Evolutionary conservation across 176 grass and related monocot species (phyloP).

Genomic region (Triticum dicoccoides): DNA sequence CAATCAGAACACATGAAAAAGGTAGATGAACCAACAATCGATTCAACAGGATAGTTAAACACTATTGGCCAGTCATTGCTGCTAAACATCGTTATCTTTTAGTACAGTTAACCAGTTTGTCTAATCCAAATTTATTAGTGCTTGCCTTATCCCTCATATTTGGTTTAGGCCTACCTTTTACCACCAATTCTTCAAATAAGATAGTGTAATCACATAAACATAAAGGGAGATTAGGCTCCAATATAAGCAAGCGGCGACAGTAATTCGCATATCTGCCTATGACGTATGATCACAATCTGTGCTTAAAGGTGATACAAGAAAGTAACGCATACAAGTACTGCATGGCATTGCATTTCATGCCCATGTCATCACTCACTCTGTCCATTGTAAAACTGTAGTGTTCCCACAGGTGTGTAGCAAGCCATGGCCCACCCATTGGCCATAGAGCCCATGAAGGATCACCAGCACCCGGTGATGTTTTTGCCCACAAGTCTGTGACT

Average conservation of each 20-base stretch:
- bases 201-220: neutral
- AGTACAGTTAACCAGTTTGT: neutral
- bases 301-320: constrained; percentile 18
- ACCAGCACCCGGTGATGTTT: constrained; percentile 79
- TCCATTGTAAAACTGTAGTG: constrained; percentile 90
- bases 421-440: constrained; percentile 97
- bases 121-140: constrained; percentile 6
- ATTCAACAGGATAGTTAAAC: constrained; percentile 1
- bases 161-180: neutral
- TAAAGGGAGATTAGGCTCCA: neutral
- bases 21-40: neutral
- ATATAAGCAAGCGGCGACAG: constrained; percentile 4
- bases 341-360: neutral
- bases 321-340: neutral
- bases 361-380: constrained; percentile 46
- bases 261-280: constrained; percentile 3
- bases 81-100: neutral
- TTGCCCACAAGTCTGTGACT: constrained; percentile 91
- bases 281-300: neutral
- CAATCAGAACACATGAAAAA: neutral
- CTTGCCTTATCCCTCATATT: neutral
- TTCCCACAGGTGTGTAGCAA: constrained; percentile 92
- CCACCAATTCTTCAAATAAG: neutral
- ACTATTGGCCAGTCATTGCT: neutral
- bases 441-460: constrained; percentile 78